Percentiles rank a stretch among this genome's conserved stretches.
phyloP scores from a whole-genome alignment of 352 stramenopile genomes.

The Globisporangium nunn region DNA sequence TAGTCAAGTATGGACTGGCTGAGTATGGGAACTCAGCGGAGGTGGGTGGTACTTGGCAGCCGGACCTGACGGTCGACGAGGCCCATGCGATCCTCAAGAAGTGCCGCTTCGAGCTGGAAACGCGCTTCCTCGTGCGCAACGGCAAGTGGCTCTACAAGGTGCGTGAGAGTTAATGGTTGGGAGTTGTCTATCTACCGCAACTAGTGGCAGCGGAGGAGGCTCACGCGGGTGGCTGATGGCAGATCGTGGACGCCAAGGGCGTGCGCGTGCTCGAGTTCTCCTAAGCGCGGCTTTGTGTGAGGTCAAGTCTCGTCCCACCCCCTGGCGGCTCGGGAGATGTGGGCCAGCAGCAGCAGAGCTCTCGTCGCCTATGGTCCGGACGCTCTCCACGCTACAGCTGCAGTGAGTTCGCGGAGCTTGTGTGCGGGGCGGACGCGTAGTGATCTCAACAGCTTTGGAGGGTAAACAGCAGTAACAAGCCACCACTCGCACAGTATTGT shows the following conservation, averaged over 20 bases:
- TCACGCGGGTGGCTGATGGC: neutral
- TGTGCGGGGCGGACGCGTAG: no score
- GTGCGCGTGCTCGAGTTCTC: conserved; percentile 17
- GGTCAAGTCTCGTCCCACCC: neutral
- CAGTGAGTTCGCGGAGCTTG: no score
- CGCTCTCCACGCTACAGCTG: no score
- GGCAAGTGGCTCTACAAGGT: conserved; percentile 83
- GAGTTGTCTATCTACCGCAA: neutral
- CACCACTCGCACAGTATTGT: neutral
- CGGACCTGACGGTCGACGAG: conserved; percentile 74
- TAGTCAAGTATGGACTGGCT: no score
- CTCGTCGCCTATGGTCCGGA: neutral
- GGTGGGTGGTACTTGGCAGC: conserved; percentile 15
- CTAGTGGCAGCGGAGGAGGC: no score
- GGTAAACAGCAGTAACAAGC: neutral
- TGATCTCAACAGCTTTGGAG: no score
- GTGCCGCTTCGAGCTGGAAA: conserved; percentile 74
- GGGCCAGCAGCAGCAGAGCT: neutral
- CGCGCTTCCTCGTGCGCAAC: conserved; percentile 84
- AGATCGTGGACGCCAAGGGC: conserved; percentile 17
- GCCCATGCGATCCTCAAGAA: conserved; percentile 67
- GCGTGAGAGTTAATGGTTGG: neutral
- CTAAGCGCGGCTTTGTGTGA: conserved; percentile 1
- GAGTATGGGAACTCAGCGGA: neutral
- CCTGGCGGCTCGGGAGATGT: no score